Evolutionary conservation across 2,329 filamentous ascomycete species (phyloP).

Genomic region (Tolypocladium paradoxum): DNA sequence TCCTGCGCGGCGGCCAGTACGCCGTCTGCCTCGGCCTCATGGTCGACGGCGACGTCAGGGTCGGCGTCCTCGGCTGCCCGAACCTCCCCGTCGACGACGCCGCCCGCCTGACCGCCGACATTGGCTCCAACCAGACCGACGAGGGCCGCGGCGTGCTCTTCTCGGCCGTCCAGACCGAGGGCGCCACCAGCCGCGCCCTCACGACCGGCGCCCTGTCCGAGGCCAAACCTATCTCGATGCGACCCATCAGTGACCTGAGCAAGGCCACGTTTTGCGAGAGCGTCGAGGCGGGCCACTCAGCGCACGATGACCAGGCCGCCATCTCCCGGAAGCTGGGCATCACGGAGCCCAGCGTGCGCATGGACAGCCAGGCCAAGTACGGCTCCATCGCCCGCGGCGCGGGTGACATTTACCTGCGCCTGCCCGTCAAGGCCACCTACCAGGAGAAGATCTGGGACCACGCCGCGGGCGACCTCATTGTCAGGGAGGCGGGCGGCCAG

Average conservation of each 20-base stretch:
- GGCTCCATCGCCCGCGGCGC: slow-evolving; percentile 88
- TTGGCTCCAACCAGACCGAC: slow-evolving; percentile 64
- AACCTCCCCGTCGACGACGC: slow-evolving; percentile 86
- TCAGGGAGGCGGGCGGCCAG: slow-evolving; percentile 82
- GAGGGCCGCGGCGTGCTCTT: slow-evolving; percentile 79
- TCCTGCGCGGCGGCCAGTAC: slow-evolving; percentile 91
- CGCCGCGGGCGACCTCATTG: slow-evolving; percentile 87
- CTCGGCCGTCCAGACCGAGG: slow-evolving; percentile 68
- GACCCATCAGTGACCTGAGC: slow-evolving; percentile 58
- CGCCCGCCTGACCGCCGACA: slow-evolving; percentile 45
- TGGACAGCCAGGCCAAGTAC: slow-evolving; percentile 98
- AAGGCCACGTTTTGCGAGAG: slow-evolving; percentile 92
- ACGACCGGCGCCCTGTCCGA: slow-evolving; percentile 36
- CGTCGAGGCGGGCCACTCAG: slow-evolving; percentile 86
- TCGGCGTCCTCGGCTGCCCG: slow-evolving; percentile 89
- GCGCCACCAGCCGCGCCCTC: slow-evolving; percentile 71
- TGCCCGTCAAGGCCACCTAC: slow-evolving; percentile 79
- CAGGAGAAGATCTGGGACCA: slow-evolving; percentile 99
- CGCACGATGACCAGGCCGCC: slow-evolving; percentile 75
- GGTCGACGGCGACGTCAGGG: slow-evolving; percentile 86
- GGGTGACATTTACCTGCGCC: slow-evolving; percentile 84
- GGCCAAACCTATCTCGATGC: slow-evolving; percentile 66
- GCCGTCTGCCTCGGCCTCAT: slow-evolving; percentile 88
- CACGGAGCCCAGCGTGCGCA: slow-evolving; percentile 77
- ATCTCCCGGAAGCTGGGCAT: slow-evolving; percentile 78